Evolutionary conservation across 352 stramenopile species (phyloP), one percentile per base, ranked within the genome.

Genomic region (Pythium brachiatum): DNA sequence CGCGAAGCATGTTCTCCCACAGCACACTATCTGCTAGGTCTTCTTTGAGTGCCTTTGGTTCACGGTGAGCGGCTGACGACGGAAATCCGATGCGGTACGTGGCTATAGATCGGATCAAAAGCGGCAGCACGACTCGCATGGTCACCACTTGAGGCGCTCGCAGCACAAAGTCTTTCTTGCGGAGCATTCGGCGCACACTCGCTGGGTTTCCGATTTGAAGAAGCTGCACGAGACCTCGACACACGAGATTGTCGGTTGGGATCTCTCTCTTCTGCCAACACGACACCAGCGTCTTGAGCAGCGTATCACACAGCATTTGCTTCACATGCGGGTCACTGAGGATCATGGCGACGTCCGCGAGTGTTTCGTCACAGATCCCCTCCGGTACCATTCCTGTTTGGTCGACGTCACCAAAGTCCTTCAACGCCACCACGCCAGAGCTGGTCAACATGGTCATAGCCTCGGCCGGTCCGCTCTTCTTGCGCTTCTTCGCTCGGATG

Each of bases 351-450:
- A 92, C 75, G 66, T 95, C 86, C 16, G 83, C 81, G 15, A 95
- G 66, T 7, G 81, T 60, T 18, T 90, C 83, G 7, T 95, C 81
- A 53, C 84, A 95, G 47, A 92, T 76, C 11, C 84, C 84, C 62
- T 95, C 86, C 0, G 75, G 76, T 20, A 95, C 81, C 84, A 95
- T 94, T 11, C 86, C 85, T 4, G 79, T 88, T 66, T 89, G 80
- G 31, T 91, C 80, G 27, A 91, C 75, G 64, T 89, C 79, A 13
- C 74, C 80, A 48, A 84, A 90, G 48, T 88, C 78, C 57, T 89
- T 88, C 46, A 90, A 64, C 15, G 72, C 79, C 7, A 81, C 77
- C 8, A 88, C 62, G 16, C 81, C 84, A 3, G 79, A 68, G 58
- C 82, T 93, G 15, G 84, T 86, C 9, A 93, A 69, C 79, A 91